Percentiles rank a stretch among this genome's conserved stretches.
Conservation (phyloP, 306 rosid genomes). For the Erythrophleum fordii region DNA sequence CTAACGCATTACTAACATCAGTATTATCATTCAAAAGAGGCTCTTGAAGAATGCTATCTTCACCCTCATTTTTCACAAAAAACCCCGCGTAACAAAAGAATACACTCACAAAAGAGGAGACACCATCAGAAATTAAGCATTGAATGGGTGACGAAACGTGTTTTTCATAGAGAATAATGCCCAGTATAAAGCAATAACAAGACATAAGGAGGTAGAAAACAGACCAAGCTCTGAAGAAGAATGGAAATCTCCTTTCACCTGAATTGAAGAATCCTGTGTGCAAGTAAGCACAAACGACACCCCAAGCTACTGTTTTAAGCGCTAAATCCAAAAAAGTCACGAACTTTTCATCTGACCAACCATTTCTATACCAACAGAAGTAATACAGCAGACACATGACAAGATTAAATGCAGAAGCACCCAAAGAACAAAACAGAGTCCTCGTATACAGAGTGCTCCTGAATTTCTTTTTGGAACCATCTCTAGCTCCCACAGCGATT, state of each 20-base stretch:
- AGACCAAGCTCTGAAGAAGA: conserved; percentile 53
- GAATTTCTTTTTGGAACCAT: conserved; percentile 33
- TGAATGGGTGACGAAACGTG: conserved; percentile 28
- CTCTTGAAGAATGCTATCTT: conserved; percentile 38
- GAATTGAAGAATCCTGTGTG: conserved; percentile 38
- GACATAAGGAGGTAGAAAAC: conserved; percentile 44
- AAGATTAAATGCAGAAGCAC: conserved; percentile 40
- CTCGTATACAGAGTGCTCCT: neutral
- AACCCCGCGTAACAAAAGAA: conserved; percentile 47
- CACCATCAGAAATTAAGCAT: conserved; percentile 45
- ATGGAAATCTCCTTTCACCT: conserved; percentile 35
- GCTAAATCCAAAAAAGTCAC: conserved; percentile 50
- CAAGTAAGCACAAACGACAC: conserved; percentile 40
- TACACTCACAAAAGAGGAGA: conserved; percentile 38
- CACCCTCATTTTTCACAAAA: conserved; percentile 44
- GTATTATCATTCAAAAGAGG: conserved; percentile 50
- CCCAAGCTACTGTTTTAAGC: conserved; percentile 50
- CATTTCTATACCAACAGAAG: conserved; percentile 43
- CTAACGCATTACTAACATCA: neutral
- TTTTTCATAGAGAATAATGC: conserved; percentile 38
- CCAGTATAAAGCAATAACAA: conserved; percentile 38
- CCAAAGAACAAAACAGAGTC: conserved; percentile 43
- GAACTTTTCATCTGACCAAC: conserved; percentile 46
- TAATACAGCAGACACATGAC: conserved; percentile 30
- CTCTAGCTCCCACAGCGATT: neutral